A percentile compares a stretch with the other conserved stretches of the same genome.
phyloP scores from a whole-genome alignment of 345 rosid species.

The Fremontodendron californicum region DNA sequence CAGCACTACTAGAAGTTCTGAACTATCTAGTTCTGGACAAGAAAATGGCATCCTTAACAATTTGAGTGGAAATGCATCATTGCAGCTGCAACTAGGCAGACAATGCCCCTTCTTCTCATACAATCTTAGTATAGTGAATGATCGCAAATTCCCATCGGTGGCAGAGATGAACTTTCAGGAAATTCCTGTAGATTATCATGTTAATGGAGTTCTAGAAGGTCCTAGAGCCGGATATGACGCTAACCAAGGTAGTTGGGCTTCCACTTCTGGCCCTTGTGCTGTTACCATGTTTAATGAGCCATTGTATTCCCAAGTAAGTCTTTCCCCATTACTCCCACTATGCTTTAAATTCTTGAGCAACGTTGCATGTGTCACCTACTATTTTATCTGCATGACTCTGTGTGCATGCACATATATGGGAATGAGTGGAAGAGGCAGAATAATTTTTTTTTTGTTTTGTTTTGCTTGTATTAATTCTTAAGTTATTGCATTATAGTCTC shows the following conservation, averaged over 20 bases:
- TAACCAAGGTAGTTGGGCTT: conserved; percentile 52
- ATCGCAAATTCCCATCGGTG: conserved; percentile 40
- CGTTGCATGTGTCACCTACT: background rate
- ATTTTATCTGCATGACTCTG: background rate
- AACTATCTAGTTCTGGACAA: conserved; percentile 58
- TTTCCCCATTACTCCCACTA: background rate
- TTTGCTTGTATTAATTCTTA: background rate
- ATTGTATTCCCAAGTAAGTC: conserved; percentile 50
- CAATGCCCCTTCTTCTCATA: conserved; percentile 46
- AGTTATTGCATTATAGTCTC: background rate
- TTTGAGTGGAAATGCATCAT: too few relatives aligned
- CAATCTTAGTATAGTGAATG: conserved; percentile 46
- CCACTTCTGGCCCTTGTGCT: conserved; percentile 51
- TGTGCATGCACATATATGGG: background rate
- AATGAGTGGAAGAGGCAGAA: background rate
- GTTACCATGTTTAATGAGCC: conserved; percentile 53
- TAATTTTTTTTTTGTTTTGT: background rate
- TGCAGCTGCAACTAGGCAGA: conserved; percentile 40
- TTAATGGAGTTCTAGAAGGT: conserved; percentile 55
- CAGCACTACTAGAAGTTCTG: conserved; percentile 52
- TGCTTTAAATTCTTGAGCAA: background rate
- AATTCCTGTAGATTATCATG: conserved; percentile 48
- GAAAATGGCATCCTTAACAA: conserved; percentile 61
- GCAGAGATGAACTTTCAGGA: conserved; percentile 48
- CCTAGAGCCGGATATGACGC: conserved; percentile 41